Conservation (phyloP, 2,329 filamentous ascomycete genomes). For the Botrytis squamosa region DNA sequence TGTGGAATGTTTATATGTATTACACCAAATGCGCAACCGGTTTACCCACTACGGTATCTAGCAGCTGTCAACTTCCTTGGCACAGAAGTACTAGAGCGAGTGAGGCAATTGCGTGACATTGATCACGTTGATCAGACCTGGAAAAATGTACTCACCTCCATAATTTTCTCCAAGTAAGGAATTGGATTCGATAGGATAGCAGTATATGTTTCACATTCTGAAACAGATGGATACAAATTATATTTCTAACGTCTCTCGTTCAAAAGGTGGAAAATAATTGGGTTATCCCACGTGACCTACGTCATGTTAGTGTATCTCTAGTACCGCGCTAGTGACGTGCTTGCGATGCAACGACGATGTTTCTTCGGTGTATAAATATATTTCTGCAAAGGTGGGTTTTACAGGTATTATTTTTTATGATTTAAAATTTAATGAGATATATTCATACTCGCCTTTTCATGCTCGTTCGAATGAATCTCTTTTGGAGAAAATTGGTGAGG, state of each 20-base stretch:
- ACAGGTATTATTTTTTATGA: background rate
- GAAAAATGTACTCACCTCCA: background rate
- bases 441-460: background rate
- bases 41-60: too few relatives aligned
- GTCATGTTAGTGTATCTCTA: background rate
- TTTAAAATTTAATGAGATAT: accelerated
- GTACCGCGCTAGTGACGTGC: background rate
- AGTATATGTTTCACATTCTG: too few relatives aligned
- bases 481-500: background rate
- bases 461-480: background rate
- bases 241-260: too few relatives aligned
- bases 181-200: background rate
- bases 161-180: background rate
- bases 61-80: too few relatives aligned
- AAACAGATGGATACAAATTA: too few relatives aligned
- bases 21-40: too few relatives aligned
- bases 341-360: background rate
- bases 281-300: background rate
- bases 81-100: too few relatives aligned
- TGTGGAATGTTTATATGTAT: too few relatives aligned
- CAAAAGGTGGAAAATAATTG: too few relatives aligned
- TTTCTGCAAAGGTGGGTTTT: background rate
- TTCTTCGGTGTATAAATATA: background rate
- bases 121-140: background rate
- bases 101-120: background rate